Evolutionary conservation across 108 stramenopile species (phyloP).

Genomic region (Pseudonitzschia multiseries): DNA sequence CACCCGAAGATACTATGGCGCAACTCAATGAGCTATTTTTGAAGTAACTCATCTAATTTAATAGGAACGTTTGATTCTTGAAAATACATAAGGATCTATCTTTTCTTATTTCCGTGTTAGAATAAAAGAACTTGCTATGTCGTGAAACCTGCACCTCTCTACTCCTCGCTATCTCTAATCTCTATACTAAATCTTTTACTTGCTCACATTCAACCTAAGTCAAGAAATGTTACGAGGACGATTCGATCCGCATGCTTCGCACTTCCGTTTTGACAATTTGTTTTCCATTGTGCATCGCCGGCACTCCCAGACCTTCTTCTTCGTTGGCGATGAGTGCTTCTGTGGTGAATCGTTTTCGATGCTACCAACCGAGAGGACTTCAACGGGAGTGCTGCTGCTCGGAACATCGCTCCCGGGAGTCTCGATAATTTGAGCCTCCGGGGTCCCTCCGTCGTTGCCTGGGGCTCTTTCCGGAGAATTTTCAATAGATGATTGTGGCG

Average conservation of each 20-base stretch:
- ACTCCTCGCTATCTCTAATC: no score
- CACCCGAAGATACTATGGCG: constrained; percentile 93
- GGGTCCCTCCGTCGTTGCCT: neutral
- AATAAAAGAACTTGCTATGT: no score
- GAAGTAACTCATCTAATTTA: neutral
- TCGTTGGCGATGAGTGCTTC: neutral
- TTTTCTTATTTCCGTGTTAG: no score
- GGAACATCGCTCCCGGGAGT: neutral
- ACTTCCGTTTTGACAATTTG: constrained; percentile 40
- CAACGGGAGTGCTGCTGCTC: neutral
- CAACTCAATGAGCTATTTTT: constrained; percentile 92
- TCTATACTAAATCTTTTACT: no score
- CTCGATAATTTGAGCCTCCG: neutral
- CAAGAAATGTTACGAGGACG: constrained; percentile 2
- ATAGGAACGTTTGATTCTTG: neutral
- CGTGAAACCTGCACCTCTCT: no score
- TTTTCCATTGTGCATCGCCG: constrained; percentile 56
- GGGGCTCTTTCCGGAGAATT: neutral
- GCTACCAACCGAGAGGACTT: neutral
- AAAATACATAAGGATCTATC: no score
- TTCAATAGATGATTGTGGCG: neutral
- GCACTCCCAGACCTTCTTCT: constrained; percentile 43
- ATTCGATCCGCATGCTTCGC: constrained; percentile 39
- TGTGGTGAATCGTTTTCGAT: neutral
- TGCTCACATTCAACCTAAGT: neutral